phyloP scores from a whole-genome alignment of 805 yeast species.

The Brettanomyces nanus region DNA sequence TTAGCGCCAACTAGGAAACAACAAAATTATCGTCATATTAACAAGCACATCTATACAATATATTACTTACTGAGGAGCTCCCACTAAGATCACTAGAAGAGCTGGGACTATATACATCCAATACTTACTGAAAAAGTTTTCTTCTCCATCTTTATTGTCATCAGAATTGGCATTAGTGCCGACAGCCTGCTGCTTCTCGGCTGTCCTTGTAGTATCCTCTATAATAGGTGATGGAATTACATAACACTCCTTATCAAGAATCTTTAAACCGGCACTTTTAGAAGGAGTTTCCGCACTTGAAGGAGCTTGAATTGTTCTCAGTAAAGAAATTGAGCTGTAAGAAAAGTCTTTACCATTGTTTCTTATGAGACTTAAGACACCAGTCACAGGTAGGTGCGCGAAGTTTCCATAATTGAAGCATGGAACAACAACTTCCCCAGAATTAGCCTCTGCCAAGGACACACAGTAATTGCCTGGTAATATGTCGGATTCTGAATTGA shows the following conservation, averaged over 20 bases:
- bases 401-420: slow-evolving; percentile 19
- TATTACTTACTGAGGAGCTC: slow-evolving; percentile 6
- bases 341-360: background rate
- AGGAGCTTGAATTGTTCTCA: slow-evolving; percentile 2
- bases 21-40: background rate
- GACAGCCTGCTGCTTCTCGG: background rate
- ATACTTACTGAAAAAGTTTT: slow-evolving; percentile 49
- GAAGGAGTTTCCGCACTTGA: background rate
- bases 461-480: slow-evolving; percentile 13
- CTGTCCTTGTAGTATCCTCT: background rate
- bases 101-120: slow-evolving; percentile 57
- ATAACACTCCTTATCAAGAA: slow-evolving; percentile 6
- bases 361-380: slow-evolving; percentile 11
- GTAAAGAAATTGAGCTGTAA: slow-evolving; percentile 11
- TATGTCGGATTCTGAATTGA: background rate
- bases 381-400: slow-evolving; percentile 11
- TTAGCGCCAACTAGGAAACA: too few species aligned
- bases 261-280: background rate
- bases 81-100: slow-evolving; percentile 29
- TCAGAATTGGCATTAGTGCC: slow-evolving; percentile 4
- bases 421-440: slow-evolving; percentile 3
- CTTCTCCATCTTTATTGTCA: slow-evolving; percentile 11
- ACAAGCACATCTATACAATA: background rate
- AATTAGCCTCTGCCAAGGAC: slow-evolving; percentile 6
- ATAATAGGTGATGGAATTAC: slow-evolving; percentile 8